Base-by-base conservation (phyloP, 345 rosid species). In the Psidium guajava region DNA sequence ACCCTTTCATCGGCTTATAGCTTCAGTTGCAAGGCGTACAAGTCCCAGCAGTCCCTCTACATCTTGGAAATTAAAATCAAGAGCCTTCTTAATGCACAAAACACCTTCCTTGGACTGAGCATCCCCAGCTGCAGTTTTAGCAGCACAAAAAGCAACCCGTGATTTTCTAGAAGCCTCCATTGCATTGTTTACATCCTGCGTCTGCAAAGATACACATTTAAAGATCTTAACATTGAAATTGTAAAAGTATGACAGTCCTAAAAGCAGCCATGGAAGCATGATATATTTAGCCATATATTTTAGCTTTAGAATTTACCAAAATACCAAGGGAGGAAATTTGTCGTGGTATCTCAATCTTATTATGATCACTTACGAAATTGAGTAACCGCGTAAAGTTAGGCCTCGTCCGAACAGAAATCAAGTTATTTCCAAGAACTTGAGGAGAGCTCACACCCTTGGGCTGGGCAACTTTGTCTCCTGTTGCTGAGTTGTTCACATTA, bases 81-180 rank as follows among this genome's bases (percentile, higher is more conserved):
- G 96, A 84, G 99, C 98, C 81, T 87, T 92, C 92, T 91, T 98
- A 64, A 96, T 90, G 54, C 95, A 91, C 83, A 88, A 82, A 82
- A 95, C 87, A 87, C 90, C 92, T 82, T 98, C 99, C 89, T 89
- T 90, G 52, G 85, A 73, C 75, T 89, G 94, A 86, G 87, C 89
- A 84, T 93, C 98, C 85, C 86, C 94, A 77, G 87, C 85, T 87
- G 88, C 90, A 40, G 82, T 88, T 86, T 86, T 90, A 87, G 92
- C 94, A 86, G 94, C 94, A 53, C 90, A 91, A 88, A 95, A 92
- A 44, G 99, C 94, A 87, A 82, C 85, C 59, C 87, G 92, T 56
- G 98, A 94, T 90, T 93, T 98, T 88, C 94, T 95, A n/a, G 99
- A 92, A 86, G 99, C 99, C 85, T 96, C 99, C 98, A 98, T 94